Conservation (phyloP, 805 yeast species). For the Myxozyma geophila region DNA sequence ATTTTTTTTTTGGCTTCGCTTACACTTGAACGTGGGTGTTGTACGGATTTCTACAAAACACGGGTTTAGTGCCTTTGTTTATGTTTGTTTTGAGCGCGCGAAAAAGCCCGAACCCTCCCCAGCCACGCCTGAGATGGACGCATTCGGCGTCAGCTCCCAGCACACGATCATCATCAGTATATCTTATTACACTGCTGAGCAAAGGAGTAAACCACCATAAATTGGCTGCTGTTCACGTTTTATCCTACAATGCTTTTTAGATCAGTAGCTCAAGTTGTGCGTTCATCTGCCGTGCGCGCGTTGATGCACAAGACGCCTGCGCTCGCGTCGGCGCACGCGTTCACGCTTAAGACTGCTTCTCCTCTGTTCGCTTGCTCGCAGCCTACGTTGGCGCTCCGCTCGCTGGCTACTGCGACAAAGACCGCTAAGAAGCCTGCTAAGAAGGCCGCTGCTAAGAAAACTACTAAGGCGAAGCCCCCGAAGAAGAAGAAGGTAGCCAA, state of each 20-base stretch:
- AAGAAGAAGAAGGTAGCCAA: slow-evolving; percentile 18
- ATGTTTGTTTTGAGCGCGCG: background rate
- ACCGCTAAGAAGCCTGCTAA: slow-evolving; percentile 7
- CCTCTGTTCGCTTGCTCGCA: background rate
- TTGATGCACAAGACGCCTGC: background rate
- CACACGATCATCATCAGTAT: background rate
- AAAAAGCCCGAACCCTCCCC: background rate
- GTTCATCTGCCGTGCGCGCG: slow-evolving; percentile 5
- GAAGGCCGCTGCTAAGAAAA: slow-evolving; percentile 7
- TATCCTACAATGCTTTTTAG: background rate
- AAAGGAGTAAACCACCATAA: background rate
- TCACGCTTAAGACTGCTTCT: background rate
- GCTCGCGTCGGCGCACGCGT: slow-evolving; percentile 1
- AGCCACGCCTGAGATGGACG: slow-evolving; percentile 1
- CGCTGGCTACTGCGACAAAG: slow-evolving; percentile 3
- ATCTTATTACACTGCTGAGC: too few relatives aligned
- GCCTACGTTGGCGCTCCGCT: background rate
- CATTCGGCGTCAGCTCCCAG: slow-evolving; percentile 1
- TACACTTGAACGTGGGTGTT: background rate
- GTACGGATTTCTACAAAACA: background rate
- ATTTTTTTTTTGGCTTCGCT: background rate
- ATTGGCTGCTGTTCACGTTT: background rate
- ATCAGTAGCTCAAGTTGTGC: slow-evolving; percentile 3
- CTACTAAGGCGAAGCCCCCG: slow-evolving; percentile 5
- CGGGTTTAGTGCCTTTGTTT: background rate